A percentile compares a stretch with the other conserved stretches of the same genome.
phyloP scores from a whole-genome alignment of 345 rosid species.

The Lepidium sativum region DNA sequence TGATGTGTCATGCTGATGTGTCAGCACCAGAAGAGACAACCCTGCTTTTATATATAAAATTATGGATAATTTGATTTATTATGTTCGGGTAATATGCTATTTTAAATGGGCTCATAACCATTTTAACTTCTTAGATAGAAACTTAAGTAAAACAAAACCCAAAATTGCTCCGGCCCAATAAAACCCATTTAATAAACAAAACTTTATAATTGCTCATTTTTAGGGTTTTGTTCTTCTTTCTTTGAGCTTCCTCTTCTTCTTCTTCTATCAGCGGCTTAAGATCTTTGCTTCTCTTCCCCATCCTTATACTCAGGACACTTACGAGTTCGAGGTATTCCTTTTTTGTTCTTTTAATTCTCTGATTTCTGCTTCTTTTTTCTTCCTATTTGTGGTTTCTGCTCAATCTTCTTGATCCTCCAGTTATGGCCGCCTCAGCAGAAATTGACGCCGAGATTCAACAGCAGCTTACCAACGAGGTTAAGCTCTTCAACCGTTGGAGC shows the following conservation, averaged over 20 bases:
- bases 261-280: conserved; percentile 6
- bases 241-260: neutral
- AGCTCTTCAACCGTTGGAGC: conserved; percentile 85
- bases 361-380: neutral
- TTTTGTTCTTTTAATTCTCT: neutral
- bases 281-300: neutral
- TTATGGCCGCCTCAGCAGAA: conserved; percentile 26
- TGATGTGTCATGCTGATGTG: no score
- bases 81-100: no score
- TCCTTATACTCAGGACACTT: neutral
- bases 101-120: no score
- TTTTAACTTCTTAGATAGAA: no score
- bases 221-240: no score
- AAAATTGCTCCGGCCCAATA: neutral
- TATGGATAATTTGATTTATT: no score
- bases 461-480: conserved; percentile 29
- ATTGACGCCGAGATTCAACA: conserved; percentile 27
- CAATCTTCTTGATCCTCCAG: neutral
- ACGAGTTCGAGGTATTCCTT: neutral
- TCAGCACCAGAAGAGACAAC: no score
- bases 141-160: neutral
- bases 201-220: neutral
- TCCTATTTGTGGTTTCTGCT: neutral
- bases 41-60: no score
- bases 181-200: neutral